Evolutionary conservation across 2,329 filamentous ascomycete genomes (phyloP).

Genomic region (Rutstroemia sp.): DNA sequence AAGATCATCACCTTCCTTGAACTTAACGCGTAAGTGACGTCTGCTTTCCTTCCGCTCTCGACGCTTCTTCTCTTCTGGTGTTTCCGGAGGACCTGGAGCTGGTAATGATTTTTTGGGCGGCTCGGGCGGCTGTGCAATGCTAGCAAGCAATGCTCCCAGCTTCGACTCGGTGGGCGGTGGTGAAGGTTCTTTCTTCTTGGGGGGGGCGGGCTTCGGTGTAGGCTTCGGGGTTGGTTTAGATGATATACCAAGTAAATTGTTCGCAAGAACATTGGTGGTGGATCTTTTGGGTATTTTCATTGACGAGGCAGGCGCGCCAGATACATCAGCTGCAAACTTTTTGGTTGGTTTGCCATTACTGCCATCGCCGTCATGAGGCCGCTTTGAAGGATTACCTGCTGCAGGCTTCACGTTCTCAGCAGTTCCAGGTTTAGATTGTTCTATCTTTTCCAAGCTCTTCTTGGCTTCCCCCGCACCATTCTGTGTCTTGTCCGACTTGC

Average conservation of each 20-base stretch:
- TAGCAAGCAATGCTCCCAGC: constrained; percentile 28
- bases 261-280: constrained; percentile 9
- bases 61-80: constrained; percentile 57
- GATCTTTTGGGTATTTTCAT: constrained; percentile 24
- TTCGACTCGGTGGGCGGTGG: constrained; percentile 28
- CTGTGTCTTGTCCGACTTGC: constrained; percentile 39
- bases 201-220: constrained; percentile 24
- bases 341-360: constrained; percentile 27
- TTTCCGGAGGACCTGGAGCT: constrained; percentile 42
- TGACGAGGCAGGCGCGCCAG: constrained; percentile 20
- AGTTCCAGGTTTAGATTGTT: constrained; percentile 19
- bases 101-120: constrained; percentile 25
- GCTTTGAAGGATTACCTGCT: constrained; percentile 20
- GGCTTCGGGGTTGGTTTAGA: constrained; percentile 26
- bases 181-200: constrained; percentile 29
- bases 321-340: constrained; percentile 26
- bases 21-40: constrained; percentile 61
- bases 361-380: constrained; percentile 27
- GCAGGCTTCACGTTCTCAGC: constrained; percentile 14
- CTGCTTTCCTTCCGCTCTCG: constrained; percentile 66
- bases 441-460: constrained; percentile 21
- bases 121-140: constrained; percentile 28
- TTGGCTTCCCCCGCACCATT: constrained; percentile 18
- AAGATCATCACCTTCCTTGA: constrained; percentile 60
- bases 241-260: constrained; percentile 25